These are phyloP conservation scores for Tetradesmus obliquus DNA, from an alignment of 139 green algal species.

Conservation along the genomic window DNA sequence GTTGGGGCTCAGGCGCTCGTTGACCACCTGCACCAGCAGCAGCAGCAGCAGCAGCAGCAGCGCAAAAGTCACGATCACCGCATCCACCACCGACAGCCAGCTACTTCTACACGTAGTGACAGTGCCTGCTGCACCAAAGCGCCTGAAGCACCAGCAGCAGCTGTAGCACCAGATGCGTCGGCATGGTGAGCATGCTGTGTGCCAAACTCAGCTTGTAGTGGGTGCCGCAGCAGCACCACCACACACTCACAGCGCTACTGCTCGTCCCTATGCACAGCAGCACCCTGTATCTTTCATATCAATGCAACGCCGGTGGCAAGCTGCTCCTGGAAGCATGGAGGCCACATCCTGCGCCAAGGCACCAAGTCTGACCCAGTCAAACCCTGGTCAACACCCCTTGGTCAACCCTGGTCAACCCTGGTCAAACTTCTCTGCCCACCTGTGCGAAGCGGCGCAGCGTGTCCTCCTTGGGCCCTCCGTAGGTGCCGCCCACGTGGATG, in stretches of 20 bases:
- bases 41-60: constrained; percentile 17
- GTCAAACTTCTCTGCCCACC: not conserved
- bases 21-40: constrained; percentile 48
- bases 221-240: not conserved
- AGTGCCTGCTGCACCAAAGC: no score
- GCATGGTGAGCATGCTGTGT: no score
- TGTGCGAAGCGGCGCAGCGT: constrained; percentile 71
- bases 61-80: no score
- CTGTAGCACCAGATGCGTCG: not conserved
- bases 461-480: constrained; percentile 65
- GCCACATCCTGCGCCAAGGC: not conserved
- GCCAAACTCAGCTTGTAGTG: no score
- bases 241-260: not conserved
- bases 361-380: not conserved
- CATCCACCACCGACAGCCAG: not conserved
- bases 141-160: no score
- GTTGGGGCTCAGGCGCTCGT: constrained; percentile 56
- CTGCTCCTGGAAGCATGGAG: not conserved
- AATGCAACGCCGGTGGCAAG: no score
- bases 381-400: no score
- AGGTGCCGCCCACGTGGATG: constrained; percentile 78
- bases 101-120: not conserved
- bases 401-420: not conserved
- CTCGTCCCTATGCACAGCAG: no score
- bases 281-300: no score